phyloP scores from a whole-genome alignment of 108 stramenopile genomes.

The Conticribra weissflogii region DNA sequence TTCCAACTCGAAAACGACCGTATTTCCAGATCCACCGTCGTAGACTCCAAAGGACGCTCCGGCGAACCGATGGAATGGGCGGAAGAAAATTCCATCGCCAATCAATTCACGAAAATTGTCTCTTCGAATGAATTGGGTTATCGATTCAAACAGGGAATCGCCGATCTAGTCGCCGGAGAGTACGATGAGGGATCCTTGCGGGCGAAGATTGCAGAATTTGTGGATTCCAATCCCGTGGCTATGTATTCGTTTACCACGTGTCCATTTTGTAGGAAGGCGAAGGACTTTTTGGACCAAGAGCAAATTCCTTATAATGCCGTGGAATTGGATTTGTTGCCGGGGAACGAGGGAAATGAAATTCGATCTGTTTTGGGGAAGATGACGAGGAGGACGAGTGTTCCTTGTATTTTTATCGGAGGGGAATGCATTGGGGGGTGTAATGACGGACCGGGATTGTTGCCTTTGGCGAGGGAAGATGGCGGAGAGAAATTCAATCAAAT shows the following conservation, averaged over 20 bases:
- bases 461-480: conserved; percentile 39
- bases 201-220: conserved; percentile 33
- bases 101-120: conserved; percentile 53
- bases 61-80: conserved; percentile 80
- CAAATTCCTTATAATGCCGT: conserved; percentile 53
- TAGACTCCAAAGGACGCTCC: conserved; percentile 59
- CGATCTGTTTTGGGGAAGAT: conserved; percentile 55
- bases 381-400: conserved; percentile 70
- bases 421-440: conserved; percentile 67
- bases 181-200: conserved; percentile 48
- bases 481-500: conserved; percentile 10
- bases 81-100: conserved; percentile 51
- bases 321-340: conserved; percentile 63
- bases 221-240: conserved; percentile 35
- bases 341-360: conserved; percentile 66
- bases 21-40: conserved; percentile 42
- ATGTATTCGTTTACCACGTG: conserved; percentile 74
- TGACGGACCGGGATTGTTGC: conserved; percentile 70
- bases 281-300: conserved; percentile 59
- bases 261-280: conserved; percentile 76
- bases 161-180: conserved; percentile 69
- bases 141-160: conserved; percentile 72
- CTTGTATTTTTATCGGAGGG: conserved; percentile 66
- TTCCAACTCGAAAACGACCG: conserved; percentile 62
- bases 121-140: conserved; percentile 53